These are phyloP conservation scores for Berberis vulgaris DNA, from an alignment of 164 flowering plant genomes.

Conservation along the genomic window DNA sequence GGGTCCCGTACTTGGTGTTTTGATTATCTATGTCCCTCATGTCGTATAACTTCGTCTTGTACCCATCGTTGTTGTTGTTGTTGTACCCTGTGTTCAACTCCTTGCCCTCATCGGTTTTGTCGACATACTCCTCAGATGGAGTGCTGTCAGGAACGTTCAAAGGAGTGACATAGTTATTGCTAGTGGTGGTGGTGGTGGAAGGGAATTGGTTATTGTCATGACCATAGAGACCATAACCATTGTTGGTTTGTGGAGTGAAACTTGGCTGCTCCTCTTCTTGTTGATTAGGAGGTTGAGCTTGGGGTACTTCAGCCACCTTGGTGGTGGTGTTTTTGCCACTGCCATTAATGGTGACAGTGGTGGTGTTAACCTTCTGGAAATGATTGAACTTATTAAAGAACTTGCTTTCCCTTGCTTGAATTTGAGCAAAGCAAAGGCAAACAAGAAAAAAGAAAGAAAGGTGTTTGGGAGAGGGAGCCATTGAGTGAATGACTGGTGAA, in stretches of 20 bases:
- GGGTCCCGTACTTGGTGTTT: conserved; percentile 4
- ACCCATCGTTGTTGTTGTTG: conserved; percentile 2
- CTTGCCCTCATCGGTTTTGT: conserved; percentile 6
- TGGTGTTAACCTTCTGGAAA: not conserved
- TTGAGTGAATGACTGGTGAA: not conserved
- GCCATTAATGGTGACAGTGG: not conserved
- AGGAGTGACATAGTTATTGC: not conserved
- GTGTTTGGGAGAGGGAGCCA: conserved; percentile 19
- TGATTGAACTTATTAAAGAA: conserved; percentile 32
- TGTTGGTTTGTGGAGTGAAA: conserved; percentile 7
- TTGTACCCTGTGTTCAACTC: conserved; percentile 3
- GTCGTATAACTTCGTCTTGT: not conserved
- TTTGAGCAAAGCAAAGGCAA: conserved; percentile 13
- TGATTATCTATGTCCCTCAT: not conserved
- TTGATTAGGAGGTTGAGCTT: conserved; percentile 4
- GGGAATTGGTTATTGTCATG: conserved; percentile 10
- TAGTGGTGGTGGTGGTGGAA: not conserved
- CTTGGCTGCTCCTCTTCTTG: conserved; percentile 13
- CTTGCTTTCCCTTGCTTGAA: conserved; percentile 37
- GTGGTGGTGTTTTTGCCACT: not conserved
- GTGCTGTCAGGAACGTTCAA: conserved; percentile 1
- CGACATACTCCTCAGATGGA: conserved; percentile 4
- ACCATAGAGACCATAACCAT: conserved; percentile 29
- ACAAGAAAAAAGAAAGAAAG: conserved; percentile 17
- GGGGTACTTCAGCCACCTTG: not conserved